phyloP scores from a whole-genome alignment of 1,139 yeast species.

The Yamadazyma aaseri region DNA sequence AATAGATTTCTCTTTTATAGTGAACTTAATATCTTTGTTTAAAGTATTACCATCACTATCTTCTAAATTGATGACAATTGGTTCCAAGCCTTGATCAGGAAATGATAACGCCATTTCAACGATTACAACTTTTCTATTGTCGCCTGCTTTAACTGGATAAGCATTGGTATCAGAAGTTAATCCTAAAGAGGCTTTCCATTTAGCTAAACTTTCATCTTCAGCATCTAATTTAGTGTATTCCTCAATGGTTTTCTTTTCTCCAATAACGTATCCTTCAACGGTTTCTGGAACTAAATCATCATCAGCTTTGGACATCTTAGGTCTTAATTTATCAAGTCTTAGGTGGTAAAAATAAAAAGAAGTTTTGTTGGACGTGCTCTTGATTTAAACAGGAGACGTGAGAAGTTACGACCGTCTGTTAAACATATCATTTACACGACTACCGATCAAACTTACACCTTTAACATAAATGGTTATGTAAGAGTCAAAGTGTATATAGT shows the following conservation, averaged over 20 bases:
- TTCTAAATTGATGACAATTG: conserved; percentile 67
- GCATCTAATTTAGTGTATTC: conserved; percentile 86
- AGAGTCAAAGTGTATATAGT: too few relatives aligned
- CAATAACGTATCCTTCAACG: conserved; percentile 69
- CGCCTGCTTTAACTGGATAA: conserved; percentile 68
- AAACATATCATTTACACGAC: conserved; percentile 2
- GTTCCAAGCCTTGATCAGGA: conserved; percentile 51
- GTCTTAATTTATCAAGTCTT: too few relatives aligned
- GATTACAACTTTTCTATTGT: conserved; percentile 74
- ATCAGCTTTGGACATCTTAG: conserved; percentile 21
- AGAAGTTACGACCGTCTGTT: neutral
- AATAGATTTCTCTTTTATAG: conserved; percentile 74
- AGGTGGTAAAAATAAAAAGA: neutral
- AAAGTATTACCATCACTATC: conserved; percentile 48
- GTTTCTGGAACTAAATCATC: conserved; percentile 67
- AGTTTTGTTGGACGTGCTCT: conserved; percentile 1
- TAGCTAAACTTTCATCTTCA: conserved; percentile 85
- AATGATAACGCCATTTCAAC: conserved; percentile 72
- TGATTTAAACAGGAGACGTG: conserved; percentile 1
- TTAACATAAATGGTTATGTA: too few relatives aligned
- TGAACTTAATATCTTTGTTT: conserved; percentile 56
- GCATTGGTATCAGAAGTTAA: conserved; percentile 53
- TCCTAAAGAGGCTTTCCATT: conserved; percentile 92
- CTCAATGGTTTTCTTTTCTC: conserved; percentile 81
- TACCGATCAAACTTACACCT: too few relatives aligned